Base-by-base conservation (phyloP, 2,329 filamentous ascomycete species). In the Grosmannia huntii region DNA sequence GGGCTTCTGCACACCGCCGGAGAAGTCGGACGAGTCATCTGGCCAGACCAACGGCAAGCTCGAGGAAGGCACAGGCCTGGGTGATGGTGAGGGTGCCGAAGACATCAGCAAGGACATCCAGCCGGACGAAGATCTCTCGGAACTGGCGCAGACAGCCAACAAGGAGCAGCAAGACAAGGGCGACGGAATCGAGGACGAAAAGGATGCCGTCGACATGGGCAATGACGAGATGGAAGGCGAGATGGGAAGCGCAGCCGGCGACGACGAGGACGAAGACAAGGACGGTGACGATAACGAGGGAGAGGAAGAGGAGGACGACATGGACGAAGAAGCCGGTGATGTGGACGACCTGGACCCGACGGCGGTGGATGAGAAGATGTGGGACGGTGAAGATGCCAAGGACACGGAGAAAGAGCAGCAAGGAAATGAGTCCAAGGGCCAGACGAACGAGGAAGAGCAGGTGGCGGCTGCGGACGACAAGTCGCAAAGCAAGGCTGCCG, bases 101-200 rank as follows among this genome's bases (percentile, higher is more conserved):
- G 92, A 99, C 70, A 97, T 99, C 63, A 97, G 91, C 72, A 97
- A 99, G 69, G 94, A 99, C 66, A 87, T 99, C 53, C 84, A 89
- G 62, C 86, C 92, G 19, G 92, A 99, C 61, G 94, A 99, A 69
- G 91, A 99, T 68, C 75, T 99, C 5, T 84, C 88, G 0, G 94
- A 99, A 64, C 76, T 99, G 51, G 92, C 94, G 0, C 89, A 96
- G 68, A 87, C 96, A 66, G 80, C 84, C 49, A 86, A 89, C 60
- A 80, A 84, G 61, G 81, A 86, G 60, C 77, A 87, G 62, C 76
- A 81, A 44, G 73, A 76, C 1, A 76, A 81, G 49, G 73, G 75
- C 12, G 78, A 76, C 1, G 85, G 88, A 19, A 86, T 90, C 57
- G 85, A 91, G 63, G 84, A 90, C 64, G 82, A 92, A 67, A 83